A percentile compares a stretch with the other conserved stretches of the same genome.
Conservation (phyloP, 2,329 filamentous ascomycete genomes). For the Cryphonectria nitschkei region DNA sequence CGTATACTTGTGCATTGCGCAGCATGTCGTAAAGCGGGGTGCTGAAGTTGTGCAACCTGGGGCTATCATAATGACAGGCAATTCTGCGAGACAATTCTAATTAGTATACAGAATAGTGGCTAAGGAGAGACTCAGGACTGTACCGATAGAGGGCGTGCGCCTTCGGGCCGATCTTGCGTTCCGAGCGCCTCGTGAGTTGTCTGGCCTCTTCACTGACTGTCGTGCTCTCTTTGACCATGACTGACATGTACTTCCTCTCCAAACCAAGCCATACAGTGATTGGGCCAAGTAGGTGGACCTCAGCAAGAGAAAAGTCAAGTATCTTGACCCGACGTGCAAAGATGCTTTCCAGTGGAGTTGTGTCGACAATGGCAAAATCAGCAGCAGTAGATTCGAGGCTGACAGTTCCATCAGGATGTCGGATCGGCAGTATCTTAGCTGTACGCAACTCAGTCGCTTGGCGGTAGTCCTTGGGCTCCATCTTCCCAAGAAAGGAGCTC, state of each 20-base stretch:
- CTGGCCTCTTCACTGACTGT: constrained; percentile 30
- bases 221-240: constrained; percentile 40
- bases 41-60: constrained; percentile 24
- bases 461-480: not conserved
- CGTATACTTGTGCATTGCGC: constrained; percentile 32
- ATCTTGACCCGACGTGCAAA: constrained; percentile 39
- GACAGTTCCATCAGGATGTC: constrained; percentile 29
- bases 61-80: constrained; percentile 36
- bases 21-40: constrained; percentile 34
- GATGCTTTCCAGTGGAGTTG: constrained; percentile 33
- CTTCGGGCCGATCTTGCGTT: constrained; percentile 34
- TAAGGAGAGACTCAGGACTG: not conserved
- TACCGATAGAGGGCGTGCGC: constrained; percentile 41
- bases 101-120: not conserved
- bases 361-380: constrained; percentile 42
- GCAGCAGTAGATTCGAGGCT: constrained; percentile 14
- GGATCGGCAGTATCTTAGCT: constrained; percentile 35
- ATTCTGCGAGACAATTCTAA: constrained; percentile 31
- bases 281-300: constrained; percentile 36
- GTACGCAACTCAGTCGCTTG: constrained; percentile 13
- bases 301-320: constrained; percentile 42
- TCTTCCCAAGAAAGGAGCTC: constrained; percentile 37
- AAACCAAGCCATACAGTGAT: constrained; percentile 43
- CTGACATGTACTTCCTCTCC: constrained; percentile 39
- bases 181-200: constrained; percentile 31